Evolutionary conservation across 2,329 filamentous ascomycete species (phyloP), one percentile per base, ranked within the genome.

Genomic region (Hypoxylon sp.): DNA sequence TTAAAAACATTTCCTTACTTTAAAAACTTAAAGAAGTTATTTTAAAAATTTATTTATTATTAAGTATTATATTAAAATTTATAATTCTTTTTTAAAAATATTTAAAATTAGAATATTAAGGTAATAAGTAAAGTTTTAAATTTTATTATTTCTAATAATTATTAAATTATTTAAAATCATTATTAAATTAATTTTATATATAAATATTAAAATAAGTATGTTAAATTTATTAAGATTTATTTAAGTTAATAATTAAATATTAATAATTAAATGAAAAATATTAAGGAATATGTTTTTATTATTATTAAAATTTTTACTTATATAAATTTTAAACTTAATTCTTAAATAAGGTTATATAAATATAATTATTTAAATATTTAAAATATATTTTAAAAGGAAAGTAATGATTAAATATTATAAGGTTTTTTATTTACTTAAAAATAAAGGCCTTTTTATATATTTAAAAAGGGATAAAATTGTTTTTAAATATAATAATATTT

Each of bases 171-270:
- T n/a, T n/a, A n/a, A n/a, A n/a, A n/a, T n/a, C n/a, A n/a, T n/a
- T n/a, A n/a, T n/a, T n/a, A n/a, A 39, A n/a, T 39, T 39, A 4
- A 39, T 39, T n/a, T 39, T 39, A 39, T 6, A 6, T 13, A 13
- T n/a, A n/a, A 39, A 39, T 5, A 39, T 39, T n/a, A n/a, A 39
- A n/a, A 39, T 39, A 39, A 39, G n/a, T n/a, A n/a, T n/a, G n/a
- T 39, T 39, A n/a, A 39, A 14, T 39, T 39, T n/a, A 3, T 5
- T 39, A 39, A 39, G 14, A n/a, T 39, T 39, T 39, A 39, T 39
- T 39, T 39, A n/a, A n/a, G n/a, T n/a, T 14, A 39, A 39, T 39
- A 14, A 5, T n/a, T 39, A 39, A 39, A 39, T 5, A 1, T 39
- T 39, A 14, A n/a, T 4, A 3, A n/a, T 39, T 39, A 39, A 39